Percentiles rank a stretch among this genome's conserved stretches.
Conservation (phyloP, 371 early-diverging fungal species). For the Apophysomyces variabilis region DNA sequence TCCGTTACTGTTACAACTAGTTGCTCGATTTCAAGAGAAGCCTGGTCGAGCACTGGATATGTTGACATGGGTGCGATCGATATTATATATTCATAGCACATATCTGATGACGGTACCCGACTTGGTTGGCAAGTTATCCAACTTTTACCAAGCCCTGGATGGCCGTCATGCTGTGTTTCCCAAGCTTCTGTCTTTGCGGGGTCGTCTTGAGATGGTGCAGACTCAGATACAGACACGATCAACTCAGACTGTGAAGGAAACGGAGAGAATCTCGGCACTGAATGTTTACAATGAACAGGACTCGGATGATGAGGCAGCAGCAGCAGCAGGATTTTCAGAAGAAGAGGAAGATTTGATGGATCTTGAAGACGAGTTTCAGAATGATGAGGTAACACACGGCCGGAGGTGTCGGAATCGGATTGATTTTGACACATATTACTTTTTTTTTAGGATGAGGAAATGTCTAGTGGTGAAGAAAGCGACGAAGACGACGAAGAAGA, state of each 20-base stretch:
- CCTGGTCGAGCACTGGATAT: slow-evolving; percentile 68
- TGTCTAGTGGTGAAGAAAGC: slow-evolving; percentile 20
- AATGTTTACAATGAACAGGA: slow-evolving; percentile 65
- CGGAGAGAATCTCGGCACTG: slow-evolving; percentile 19
- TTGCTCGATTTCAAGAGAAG: slow-evolving; percentile 66
- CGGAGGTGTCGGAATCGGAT: background rate
- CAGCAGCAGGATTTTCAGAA: slow-evolving; percentile 1
- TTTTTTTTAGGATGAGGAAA: slow-evolving; percentile 38
- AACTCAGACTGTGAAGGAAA: slow-evolving; percentile 46
- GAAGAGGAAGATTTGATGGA: slow-evolving; percentile 41
- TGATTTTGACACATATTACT: slow-evolving; percentile 10
- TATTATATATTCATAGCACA: slow-evolving; percentile 70
- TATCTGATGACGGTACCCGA: slow-evolving; percentile 76
- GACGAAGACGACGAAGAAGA: slow-evolving; percentile 19
- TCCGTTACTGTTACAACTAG: slow-evolving; percentile 70
- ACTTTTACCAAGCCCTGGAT: slow-evolving; percentile 76
- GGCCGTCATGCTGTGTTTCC: slow-evolving; percentile 63
- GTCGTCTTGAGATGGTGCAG: slow-evolving; percentile 81
- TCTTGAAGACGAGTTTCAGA: slow-evolving; percentile 15
- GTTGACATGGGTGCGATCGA: slow-evolving; percentile 78
- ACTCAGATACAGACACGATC: slow-evolving; percentile 68
- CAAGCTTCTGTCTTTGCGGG: slow-evolving; percentile 69
- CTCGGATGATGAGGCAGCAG: slow-evolving; percentile 57
- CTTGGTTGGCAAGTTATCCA: slow-evolving; percentile 63
- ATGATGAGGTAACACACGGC: slow-evolving; percentile 18